These are phyloP conservation scores for Carex sylvatica DNA, from an alignment of 202 grass and related monocot species.

Conservation along the genomic window DNA sequence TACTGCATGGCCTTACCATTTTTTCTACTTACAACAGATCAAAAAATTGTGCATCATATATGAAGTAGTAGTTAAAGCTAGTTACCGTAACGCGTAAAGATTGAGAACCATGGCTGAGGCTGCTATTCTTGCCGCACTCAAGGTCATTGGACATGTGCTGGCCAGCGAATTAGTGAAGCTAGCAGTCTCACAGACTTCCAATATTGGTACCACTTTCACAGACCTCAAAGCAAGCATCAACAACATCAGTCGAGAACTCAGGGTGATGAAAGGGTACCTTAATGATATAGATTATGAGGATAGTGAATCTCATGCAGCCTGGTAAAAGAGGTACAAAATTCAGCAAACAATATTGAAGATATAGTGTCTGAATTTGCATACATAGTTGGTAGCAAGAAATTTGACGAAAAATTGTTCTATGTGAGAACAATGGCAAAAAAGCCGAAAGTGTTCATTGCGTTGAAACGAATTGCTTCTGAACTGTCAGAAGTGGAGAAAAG, in stretches of 20 bases:
- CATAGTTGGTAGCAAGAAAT: slow-evolving; percentile 14
- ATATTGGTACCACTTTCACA: background rate
- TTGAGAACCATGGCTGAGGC: background rate
- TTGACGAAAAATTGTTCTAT: background rate
- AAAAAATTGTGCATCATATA: background rate
- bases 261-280: slow-evolving; percentile 8
- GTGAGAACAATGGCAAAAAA: slow-evolving; percentile 9
- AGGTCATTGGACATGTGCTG: background rate
- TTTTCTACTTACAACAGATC: background rate
- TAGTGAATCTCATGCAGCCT: background rate
- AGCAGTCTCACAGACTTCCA: background rate
- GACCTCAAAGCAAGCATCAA: background rate
- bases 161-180: background rate
- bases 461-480: slow-evolving; percentile 19
- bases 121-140: background rate
- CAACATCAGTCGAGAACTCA: background rate
- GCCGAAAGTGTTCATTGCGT: background rate
- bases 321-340: slow-evolving; percentile 14
- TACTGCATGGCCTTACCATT: background rate
- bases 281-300: background rate
- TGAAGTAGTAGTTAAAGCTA: background rate
- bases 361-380: slow-evolving; percentile 28
- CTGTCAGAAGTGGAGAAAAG: slow-evolving; percentile 18
- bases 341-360: slow-evolving; percentile 38
- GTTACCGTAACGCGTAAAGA: background rate